phyloP scores from a whole-genome alignment of 768 basidiomycete genomes.

The Trametes elegans region DNA sequence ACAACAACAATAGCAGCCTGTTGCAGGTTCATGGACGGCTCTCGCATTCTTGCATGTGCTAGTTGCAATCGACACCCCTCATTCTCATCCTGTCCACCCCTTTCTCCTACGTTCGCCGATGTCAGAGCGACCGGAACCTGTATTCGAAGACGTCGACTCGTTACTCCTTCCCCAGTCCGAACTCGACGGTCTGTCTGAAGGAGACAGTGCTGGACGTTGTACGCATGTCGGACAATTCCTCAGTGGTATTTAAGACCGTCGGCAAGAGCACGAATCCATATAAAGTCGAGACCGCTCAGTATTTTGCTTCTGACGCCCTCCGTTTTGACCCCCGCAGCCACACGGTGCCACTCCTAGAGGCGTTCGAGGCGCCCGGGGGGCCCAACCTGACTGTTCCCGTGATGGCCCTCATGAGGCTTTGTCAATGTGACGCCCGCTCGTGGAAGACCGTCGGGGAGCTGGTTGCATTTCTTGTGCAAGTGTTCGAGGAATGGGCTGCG shows the following conservation, averaged over 20 bases:
- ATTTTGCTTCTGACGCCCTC: conserved; percentile 24
- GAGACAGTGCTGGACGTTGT: conserved; percentile 27
- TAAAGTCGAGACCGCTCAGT: conserved; percentile 27
- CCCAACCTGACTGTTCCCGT: conserved; percentile 27
- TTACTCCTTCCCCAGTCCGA: too few relatives aligned
- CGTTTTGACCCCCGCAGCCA: conserved; percentile 28
- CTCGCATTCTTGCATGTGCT: too few relatives aligned
- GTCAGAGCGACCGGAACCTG: too few relatives aligned
- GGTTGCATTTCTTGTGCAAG: neutral
- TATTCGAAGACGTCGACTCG: too few relatives aligned
- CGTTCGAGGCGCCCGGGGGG: conserved; percentile 17
- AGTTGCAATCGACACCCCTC: too few relatives aligned
- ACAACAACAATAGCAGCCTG: too few relatives aligned
- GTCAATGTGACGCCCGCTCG: conserved; percentile 29
- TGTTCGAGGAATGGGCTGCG: neutral
- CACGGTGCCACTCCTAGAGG: conserved; percentile 23
- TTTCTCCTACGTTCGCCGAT: too few relatives aligned
- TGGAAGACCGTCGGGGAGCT: conserved; percentile 16
- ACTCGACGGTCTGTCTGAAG: too few relatives aligned
- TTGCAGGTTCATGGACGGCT: too few relatives aligned
- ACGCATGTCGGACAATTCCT: conserved; percentile 20
- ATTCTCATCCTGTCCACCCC: too few relatives aligned
- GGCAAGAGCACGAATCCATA: conserved; percentile 16
- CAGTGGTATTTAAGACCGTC: conserved; percentile 23
- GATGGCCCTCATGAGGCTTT: conserved; percentile 31